Conservation (phyloP, 2,329 filamentous ascomycete genomes). For the Rosellinia necatrix region DNA sequence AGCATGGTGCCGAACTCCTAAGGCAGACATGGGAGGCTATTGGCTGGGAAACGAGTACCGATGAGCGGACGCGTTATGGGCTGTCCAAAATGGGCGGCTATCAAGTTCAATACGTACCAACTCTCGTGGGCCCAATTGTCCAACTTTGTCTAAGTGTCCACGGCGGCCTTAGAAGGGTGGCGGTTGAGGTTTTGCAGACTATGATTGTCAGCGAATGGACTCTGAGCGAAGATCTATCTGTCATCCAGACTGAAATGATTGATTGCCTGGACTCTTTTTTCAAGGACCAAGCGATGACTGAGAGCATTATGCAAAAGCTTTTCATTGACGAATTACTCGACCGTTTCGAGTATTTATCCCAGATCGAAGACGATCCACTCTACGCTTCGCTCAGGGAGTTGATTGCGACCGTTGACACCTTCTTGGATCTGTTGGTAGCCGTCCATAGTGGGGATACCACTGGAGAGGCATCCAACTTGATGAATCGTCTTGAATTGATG, state of each 20-base stretch:
- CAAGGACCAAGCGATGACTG: conserved; percentile 84
- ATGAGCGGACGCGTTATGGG: conserved; percentile 78
- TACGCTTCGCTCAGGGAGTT: conserved; percentile 78
- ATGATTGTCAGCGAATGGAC: conserved; percentile 99
- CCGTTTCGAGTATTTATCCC: conserved; percentile 74
- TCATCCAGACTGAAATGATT: conserved; percentile 95
- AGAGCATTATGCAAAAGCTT: conserved; percentile 88
- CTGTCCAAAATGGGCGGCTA: conserved; percentile 89
- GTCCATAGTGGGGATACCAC: conserved; percentile 78
- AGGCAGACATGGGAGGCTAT: conserved; percentile 91
- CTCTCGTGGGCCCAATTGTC: conserved; percentile 87
- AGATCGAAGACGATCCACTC: conserved; percentile 71
- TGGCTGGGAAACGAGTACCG: conserved; percentile 87
- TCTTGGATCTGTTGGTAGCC: conserved; percentile 86
- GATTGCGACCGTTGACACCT: conserved; percentile 83
- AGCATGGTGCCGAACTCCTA: conserved; percentile 85
- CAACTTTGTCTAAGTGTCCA: conserved; percentile 95
- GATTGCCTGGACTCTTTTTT: conserved; percentile 90
- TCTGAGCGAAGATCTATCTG: conserved; percentile 85
- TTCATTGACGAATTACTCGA: conserved; percentile 86
- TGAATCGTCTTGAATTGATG: conserved; percentile 90
- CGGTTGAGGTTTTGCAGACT: conserved; percentile 89
- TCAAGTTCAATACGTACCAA: conserved; percentile 96
- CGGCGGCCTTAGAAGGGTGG: conserved; percentile 84
- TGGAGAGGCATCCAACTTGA: conserved; percentile 79